A percentile compares a stretch with the other conserved stretches of the same genome.
These are phyloP conservation scores for cucumber (Cucumis sativus) DNA, from an alignment of 306 rosid species.

Conservation along the genomic window Cucumber_9930_V3 NC_026657.2:950501-951000, in stretches of 20 bases:
- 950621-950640: slow-evolving; percentile 45
- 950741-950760: slow-evolving; percentile 82
- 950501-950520: slow-evolving; percentile 83
- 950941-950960: slow-evolving; percentile 98
- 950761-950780: slow-evolving; percentile 81
- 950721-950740: slow-evolving; percentile 92
- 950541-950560: neutral
- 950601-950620: neutral
- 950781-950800: slow-evolving; percentile 95
- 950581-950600: neutral
- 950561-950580: neutral
- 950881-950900: slow-evolving; percentile 90
- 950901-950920: slow-evolving; percentile 92
- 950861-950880: slow-evolving; percentile 88
- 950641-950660: slow-evolving; percentile 89
- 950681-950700: slow-evolving; percentile 94
- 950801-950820: slow-evolving; percentile 78
- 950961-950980: slow-evolving; percentile 23
- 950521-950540: slow-evolving; percentile 76
- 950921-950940: slow-evolving; percentile 87
- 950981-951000: neutral
- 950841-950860: slow-evolving; percentile 86
- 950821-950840: slow-evolving; percentile 80
- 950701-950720: slow-evolving; percentile 98
- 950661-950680: slow-evolving; percentile 98